These are phyloP conservation scores for Arbutus unedo DNA, from an alignment of 148 eudicot species.

Conservation along the genomic window DNA sequence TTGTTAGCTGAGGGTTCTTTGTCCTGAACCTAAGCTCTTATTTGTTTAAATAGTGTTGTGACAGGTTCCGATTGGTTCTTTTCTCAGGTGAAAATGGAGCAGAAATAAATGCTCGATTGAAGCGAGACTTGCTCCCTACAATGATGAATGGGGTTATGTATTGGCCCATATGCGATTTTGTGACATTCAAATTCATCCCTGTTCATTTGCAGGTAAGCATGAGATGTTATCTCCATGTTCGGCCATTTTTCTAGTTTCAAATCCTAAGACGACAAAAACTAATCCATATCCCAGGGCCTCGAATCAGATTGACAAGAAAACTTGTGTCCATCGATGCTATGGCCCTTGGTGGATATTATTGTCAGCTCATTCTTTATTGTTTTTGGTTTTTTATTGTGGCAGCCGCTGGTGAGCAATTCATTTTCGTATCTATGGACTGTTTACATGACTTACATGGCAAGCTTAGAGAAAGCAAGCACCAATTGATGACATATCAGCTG, in stretches of 20 bases:
- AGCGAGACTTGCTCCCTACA: conserved; percentile 78
- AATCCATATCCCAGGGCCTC: background rate
- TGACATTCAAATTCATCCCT: conserved; percentile 83
- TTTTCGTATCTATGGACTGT: conserved; percentile 88
- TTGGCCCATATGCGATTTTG: conserved; percentile 91
- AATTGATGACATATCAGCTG: background rate
- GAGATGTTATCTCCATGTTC: background rate
- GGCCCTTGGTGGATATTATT: background rate
- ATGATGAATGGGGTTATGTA: conserved; percentile 72
- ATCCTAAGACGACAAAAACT: background rate
- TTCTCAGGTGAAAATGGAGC: conserved; percentile 64
- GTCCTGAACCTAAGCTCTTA: background rate
- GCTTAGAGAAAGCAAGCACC: conserved; percentile 53
- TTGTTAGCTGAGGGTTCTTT: background rate
- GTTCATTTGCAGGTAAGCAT: conserved; percentile 81
- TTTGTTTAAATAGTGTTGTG: background rate
- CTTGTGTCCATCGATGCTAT: background rate
- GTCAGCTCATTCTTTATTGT: background rate
- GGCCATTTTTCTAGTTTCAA: background rate
- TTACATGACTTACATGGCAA: conserved; percentile 90
- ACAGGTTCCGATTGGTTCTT: background rate
- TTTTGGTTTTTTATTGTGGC: conserved; percentile 22
- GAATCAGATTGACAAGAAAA: background rate
- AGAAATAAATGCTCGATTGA: conserved; percentile 71
- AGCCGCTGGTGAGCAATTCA: conserved; percentile 83